Evolutionary conservation across 2,329 filamentous ascomycete genomes (phyloP).

Genomic region (Sclerotinia sclerotiorum): DNA sequence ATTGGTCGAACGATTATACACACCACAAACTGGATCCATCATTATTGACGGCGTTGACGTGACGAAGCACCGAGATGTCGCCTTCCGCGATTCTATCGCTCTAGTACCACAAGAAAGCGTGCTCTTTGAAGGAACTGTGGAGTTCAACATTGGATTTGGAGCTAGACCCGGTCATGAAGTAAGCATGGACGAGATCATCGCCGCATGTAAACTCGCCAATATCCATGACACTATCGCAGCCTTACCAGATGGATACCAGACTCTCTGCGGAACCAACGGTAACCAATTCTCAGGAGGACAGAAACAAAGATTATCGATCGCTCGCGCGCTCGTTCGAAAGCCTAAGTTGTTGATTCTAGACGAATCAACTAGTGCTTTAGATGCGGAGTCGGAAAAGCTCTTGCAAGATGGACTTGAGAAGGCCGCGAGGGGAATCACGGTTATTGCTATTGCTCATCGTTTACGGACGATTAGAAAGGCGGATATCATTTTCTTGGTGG

Average conservation of each 20-base stretch:
- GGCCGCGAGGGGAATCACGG: slow-evolving; percentile 53
- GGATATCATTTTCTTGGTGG: slow-evolving; percentile 58
- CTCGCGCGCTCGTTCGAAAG: slow-evolving; percentile 69
- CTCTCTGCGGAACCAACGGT: slow-evolving; percentile 66
- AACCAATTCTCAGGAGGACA: slow-evolving; percentile 76
- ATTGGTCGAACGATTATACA: slow-evolving; percentile 53
- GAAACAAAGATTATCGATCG: slow-evolving; percentile 74
- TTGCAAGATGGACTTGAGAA: slow-evolving; percentile 66
- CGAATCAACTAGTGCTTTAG: slow-evolving; percentile 77
- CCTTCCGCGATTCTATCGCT: slow-evolving; percentile 54
- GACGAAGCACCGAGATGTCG: slow-evolving; percentile 43
- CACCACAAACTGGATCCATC: slow-evolving; percentile 38
- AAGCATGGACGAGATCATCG: slow-evolving; percentile 58
- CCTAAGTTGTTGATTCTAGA: slow-evolving; percentile 75
- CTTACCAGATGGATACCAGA: slow-evolving; percentile 65
- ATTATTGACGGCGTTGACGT: slow-evolving; percentile 44
- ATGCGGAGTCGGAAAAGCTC: slow-evolving; percentile 65
- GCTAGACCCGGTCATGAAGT: slow-evolving; percentile 55
- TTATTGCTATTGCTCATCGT: slow-evolving; percentile 59
- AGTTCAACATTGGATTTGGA: slow-evolving; percentile 57
- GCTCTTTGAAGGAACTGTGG: slow-evolving; percentile 57
- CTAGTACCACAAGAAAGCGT: slow-evolving; percentile 58
- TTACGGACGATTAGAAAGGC: slow-evolving; percentile 57
- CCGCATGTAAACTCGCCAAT: slow-evolving; percentile 61
- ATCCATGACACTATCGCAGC: slow-evolving; percentile 67